A percentile compares a stretch with the other conserved stretches of the same genome.
Conservation (phyloP, 345 rosid species). For the Citrus hindsii region DNA sequence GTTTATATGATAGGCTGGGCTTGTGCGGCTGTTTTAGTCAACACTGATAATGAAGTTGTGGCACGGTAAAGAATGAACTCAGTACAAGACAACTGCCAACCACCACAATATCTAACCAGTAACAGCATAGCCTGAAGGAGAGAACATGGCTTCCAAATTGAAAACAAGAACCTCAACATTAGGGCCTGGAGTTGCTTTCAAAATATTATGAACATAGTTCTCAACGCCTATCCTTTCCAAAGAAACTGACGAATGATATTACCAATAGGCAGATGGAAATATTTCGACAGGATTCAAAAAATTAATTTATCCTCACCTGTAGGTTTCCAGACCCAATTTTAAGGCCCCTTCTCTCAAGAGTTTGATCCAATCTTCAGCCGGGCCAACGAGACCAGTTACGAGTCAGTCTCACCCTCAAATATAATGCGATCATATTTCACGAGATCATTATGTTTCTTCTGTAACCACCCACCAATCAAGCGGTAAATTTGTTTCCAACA, state of each 20-base stretch:
- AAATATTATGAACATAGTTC: not conserved
- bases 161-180: not conserved
- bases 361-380: slow-evolving; percentile 34
- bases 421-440: slow-evolving; percentile 4
- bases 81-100: not conserved
- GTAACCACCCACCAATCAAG: slow-evolving; percentile 26
- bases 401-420: slow-evolving; percentile 21
- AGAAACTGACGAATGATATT: not conserved
- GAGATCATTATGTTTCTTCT: slow-evolving; percentile 10
- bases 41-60: not conserved
- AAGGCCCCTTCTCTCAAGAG: slow-evolving; percentile 19
- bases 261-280: not conserved
- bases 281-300: not conserved
- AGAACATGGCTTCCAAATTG: not conserved
- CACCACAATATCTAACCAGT: not conserved
- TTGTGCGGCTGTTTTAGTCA: not conserved
- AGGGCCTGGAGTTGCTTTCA: not conserved
- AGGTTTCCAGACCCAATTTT: slow-evolving; percentile 26
- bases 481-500: slow-evolving; percentile 8
- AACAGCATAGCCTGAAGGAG: not conserved
- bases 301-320: slow-evolving; percentile 26
- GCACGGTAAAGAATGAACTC: not conserved
- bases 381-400: slow-evolving; percentile 26
- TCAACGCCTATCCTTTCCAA: not conserved
- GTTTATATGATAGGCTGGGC: not conserved